These are phyloP conservation scores for Galeopsis tetrahit DNA, from an alignment of 257 asterid species.

Conservation along the genomic window DNA sequence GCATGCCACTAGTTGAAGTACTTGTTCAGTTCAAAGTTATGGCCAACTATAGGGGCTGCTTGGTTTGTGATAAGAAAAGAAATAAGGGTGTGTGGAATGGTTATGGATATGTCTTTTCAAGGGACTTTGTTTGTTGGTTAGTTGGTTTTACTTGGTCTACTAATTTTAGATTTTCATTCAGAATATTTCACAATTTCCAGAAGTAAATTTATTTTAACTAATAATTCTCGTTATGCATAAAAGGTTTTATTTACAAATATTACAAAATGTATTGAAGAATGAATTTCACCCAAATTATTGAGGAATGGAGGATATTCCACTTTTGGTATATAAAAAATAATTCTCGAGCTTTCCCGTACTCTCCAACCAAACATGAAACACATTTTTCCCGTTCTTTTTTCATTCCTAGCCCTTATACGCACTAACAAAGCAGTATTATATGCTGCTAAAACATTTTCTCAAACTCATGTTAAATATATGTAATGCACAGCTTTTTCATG, in stretches of 20 bases:
- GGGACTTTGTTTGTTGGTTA: too few relatives aligned
- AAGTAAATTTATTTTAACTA: background rate
- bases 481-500: background rate
- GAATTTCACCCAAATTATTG: background rate
- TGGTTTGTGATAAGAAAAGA: too few relatives aligned
- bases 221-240: too few relatives aligned
- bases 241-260: too few relatives aligned
- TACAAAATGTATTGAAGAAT: background rate
- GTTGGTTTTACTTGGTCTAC: too few relatives aligned
- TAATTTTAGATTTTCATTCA: background rate
- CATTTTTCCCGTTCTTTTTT: background rate
- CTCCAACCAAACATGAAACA: background rate
- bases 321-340: background rate
- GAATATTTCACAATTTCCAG: background rate
- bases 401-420: background rate
- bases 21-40: too few relatives aligned
- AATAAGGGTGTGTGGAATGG: too few relatives aligned
- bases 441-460: background rate
- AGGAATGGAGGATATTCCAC: background rate
- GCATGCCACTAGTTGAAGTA: too few relatives aligned
- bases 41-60: too few relatives aligned
- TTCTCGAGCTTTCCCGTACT: background rate
- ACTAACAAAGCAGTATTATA: background rate
- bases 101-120: too few relatives aligned
- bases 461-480: background rate